Evolutionary conservation across 306 rosid species (phyloP), one percentile per base, ranked within the genome.

Genomic region (Fragaria iinumae): DNA sequence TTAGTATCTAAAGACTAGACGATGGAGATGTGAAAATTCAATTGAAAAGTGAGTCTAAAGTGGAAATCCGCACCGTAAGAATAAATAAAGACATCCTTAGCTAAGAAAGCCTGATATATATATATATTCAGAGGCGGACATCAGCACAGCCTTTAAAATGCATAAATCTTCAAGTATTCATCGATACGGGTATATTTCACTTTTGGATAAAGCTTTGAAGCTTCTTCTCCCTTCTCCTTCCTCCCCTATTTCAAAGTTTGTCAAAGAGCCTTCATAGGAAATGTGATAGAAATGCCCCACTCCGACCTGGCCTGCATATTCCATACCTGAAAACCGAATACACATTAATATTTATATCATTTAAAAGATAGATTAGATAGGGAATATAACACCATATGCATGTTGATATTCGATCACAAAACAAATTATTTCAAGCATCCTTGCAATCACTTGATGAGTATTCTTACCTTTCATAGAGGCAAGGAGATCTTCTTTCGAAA

Each of bases 141-240:
- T n/a, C n/a, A n/a, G n/a, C n/a, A n/a, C n/a, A n/a, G n/a, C n/a
- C n/a, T n/a, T n/a, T n/a, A n/a, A n/a, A n/a, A n/a, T 16, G 79
- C 74, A 76, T 80, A 88, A 49, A 75, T 11, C 69, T 83, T 47
- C 7, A 93, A 78, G 80, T 77, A 88, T 14, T 91, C 88, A 68
- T 91, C 92, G 90, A 93, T 85, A 71, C 92, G 87, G 11, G 80
- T 91, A 82, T 91, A 93, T 1, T 85, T 80, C 25, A 91, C 93
- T 21, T 93, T 93, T 32, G 98, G 98, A 80, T 88, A 93, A 47
- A 93, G 97, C 75, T 84, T 6, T 11, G 98, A 90, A 8, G 98
- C 98, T 85, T 93, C n/a, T n/a, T n/a, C n/a, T n/a, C n/a, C n/a
- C 98, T 80, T 88, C 89, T 69, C 82, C 95, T 20, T 83, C 82